phyloP scores from a whole-genome alignment of 257 asterid genomes.

The Solanum clarkiae region DNA sequence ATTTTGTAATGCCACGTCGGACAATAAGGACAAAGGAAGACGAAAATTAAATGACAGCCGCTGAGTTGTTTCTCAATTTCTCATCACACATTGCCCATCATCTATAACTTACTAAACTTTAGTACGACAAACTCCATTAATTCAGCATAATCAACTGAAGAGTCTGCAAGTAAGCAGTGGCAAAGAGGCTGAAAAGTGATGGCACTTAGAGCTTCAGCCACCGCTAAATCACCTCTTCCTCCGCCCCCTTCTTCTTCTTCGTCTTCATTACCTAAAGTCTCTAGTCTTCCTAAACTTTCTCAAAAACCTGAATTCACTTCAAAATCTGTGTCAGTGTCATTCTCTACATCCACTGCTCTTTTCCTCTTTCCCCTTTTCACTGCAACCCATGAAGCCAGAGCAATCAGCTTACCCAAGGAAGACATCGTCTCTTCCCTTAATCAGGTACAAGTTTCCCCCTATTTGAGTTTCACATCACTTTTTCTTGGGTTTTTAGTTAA shows the following conservation, averaged over 20 bases:
- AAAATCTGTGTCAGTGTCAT: slow-evolving; percentile 14
- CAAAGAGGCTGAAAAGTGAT: slow-evolving; percentile 24
- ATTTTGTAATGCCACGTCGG: slow-evolving; percentile 4
- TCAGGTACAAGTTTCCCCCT: slow-evolving; percentile 31
- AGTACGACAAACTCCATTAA: not conserved
- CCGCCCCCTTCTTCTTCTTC: slow-evolving; percentile 20
- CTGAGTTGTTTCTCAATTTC: not conserved
- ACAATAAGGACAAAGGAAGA: not conserved
- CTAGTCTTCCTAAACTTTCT: slow-evolving; percentile 16
- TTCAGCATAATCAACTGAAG: not conserved
- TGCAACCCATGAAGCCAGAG: slow-evolving; percentile 53
- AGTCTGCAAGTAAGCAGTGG: slow-evolving; percentile 2
- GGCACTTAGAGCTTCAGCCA: slow-evolving; percentile 85
- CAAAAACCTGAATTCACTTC: slow-evolving; percentile 15
- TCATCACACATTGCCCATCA: slow-evolving; percentile 10
- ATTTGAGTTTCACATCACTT: not conserved
- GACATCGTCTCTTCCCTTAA: slow-evolving; percentile 76
- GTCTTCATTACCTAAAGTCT: slow-evolving; percentile 7
- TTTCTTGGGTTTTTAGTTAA: not conserved
- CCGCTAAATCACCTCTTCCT: slow-evolving; percentile 41
- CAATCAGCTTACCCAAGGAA: slow-evolving; percentile 63
- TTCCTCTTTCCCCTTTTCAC: slow-evolving; percentile 53
- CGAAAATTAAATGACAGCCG: not conserved
- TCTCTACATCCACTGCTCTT: slow-evolving; percentile 45
- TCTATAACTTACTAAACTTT: not conserved